Evolutionary conservation across 106 monocot genomes (phyloP), one percentile per base, ranked within the genome.

Genomic region (Dioscorea dumetorum): DNA sequence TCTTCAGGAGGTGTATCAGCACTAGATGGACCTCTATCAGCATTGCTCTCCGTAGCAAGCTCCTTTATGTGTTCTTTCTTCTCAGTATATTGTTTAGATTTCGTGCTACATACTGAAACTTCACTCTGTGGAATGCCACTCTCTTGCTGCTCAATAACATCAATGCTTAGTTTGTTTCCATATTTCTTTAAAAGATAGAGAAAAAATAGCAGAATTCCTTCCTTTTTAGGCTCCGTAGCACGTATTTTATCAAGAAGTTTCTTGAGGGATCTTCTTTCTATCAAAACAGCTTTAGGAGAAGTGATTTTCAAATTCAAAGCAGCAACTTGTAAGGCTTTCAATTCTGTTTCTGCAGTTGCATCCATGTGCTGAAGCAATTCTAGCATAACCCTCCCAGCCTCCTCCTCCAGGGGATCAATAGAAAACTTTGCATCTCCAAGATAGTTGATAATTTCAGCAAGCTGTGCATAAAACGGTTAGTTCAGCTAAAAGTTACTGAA

Each of bases 231-330:
- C 56, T 87, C 87, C 54, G 58, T 56, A 50, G 56, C 67, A 2
- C 20, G 56, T 5, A 81, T 63, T 21, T 85, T 84, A 70, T 81
- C 78, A 34, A 93, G 73, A 48, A 93, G 77, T 50, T 82, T 93
- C 50, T 80, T 81, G 33, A 93, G 63, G 3, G 84, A 80, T 76
- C 99, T 86, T 79, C 70, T 90, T 75, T 99, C 99, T 72, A 90
- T 61, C 64, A 99, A 77, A 73, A 92, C 74, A 54, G 78, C 78
- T 76, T 77, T 90, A 13, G 87, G 67, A 66, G 90, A 83, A 22
- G 75, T 81, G 17, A 99, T 77, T 35, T 81, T 77, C 66, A 99
- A 79, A 22, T 54, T 83, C 49, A 62, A 78, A 79, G 82, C 74
- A 56, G 76, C 99, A 68, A 68, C 66, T 34, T 77, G 70, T 61